Evolutionary conservation across 179 eudicot genomes (phyloP).

Genomic region (Drosera spatulata): DNA sequence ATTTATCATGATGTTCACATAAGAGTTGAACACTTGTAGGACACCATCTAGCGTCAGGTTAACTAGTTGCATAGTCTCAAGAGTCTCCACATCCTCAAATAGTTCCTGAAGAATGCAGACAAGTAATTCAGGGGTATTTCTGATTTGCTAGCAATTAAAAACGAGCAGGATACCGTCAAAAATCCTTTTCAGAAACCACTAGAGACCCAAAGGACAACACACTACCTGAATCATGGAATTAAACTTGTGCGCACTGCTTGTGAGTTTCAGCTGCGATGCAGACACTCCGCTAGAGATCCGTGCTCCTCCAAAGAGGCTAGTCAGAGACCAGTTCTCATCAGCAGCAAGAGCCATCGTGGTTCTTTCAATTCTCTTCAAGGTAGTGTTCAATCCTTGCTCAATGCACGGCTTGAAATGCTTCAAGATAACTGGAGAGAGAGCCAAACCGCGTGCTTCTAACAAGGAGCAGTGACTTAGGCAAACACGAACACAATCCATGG

Average conservation of each 20-base stretch:
- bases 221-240: conserved; percentile 84
- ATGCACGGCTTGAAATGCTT: conserved; percentile 85
- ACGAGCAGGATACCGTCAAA: too few relatives aligned
- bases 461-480: conserved; percentile 92
- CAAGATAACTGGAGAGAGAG: conserved; percentile 85
- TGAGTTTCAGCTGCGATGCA: conserved; percentile 76
- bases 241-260: conserved; percentile 95
- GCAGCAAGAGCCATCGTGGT: conserved; percentile 96
- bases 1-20: conserved; percentile 71
- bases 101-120: conserved; percentile 45
- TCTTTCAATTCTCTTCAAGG: conserved; percentile 88
- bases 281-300: conserved; percentile 60
- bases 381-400: conserved; percentile 93
- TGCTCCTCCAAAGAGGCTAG: conserved; percentile 33
- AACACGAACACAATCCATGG: conserved; percentile 97
- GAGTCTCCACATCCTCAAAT: conserved; percentile 91
- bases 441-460: conserved; percentile 84
- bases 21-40: conserved; percentile 71
- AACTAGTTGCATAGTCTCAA: conserved; percentile 78
- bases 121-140: conserved; percentile 7
- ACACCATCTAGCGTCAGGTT: conserved; percentile 85
- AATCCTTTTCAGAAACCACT: too few relatives aligned
- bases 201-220: too few relatives aligned
- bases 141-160: too few relatives aligned
- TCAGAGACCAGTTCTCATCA: conserved; percentile 92